Evolutionary conservation across 2,329 filamentous ascomycete species (phyloP), one percentile per base, ranked within the genome.

Genomic region (Aspergillus unguis): DNA sequence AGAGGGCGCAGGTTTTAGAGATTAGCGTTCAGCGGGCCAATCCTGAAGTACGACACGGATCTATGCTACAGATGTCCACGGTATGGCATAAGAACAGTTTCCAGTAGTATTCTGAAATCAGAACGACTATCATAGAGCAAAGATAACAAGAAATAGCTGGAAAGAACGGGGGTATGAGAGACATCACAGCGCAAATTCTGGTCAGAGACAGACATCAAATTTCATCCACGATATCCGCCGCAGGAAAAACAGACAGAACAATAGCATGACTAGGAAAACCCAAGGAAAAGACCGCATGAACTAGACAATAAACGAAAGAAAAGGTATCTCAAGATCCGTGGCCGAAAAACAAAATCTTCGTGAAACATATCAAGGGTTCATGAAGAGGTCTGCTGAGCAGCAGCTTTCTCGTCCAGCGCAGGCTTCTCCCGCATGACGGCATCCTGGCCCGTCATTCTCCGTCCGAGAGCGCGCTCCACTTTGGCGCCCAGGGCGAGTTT

Each of bases 401-500:
- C 62, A 11, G 60, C 48, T 60, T 76, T 76, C 62, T 74, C 74
- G 41, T 61, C 69, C 54, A 74, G 53, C 29, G 75, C 75, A 29
- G 75, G 82, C 58, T 87, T 84, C 33, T 28, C 41, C 80, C 94
- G 92, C 71, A 89, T 86, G 45, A 74, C 67, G 60, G 92, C 92
- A 65, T 96, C 92, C 73, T 96, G 92, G 61, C 88, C 77, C 28
- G 83, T 87, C 91, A 96, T 94, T 65, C 92, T 84, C 60, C 91
- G 82, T 61, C 87, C 87, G 50, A 96, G 83, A 25, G 92, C 91
- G 55, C 92, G 85, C 70, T 96, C 91, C 37, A 96, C 83, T 76
- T 96, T 96, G 55, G 91, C 91, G 44, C 91, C 88, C 48, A 96
- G 82, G 35, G 91, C 91, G 53, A 95, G 81, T 76, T 95, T 95